Evolutionary conservation across 805 yeast genomes (phyloP), one percentile per base, ranked within the genome.

Genomic region (Myxozyma nipponensis): DNA sequence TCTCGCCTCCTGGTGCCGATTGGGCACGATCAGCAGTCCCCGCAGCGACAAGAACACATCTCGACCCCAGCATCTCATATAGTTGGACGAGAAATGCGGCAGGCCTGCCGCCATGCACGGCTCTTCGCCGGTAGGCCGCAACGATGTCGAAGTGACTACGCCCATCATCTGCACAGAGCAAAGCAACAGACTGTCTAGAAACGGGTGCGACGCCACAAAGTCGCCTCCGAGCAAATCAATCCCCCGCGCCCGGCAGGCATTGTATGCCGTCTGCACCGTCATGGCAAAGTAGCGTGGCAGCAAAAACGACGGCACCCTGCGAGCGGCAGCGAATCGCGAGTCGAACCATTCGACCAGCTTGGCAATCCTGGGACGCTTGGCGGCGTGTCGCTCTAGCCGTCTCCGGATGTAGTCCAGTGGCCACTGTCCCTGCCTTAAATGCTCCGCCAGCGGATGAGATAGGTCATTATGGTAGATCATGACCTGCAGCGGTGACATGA

Each of bases 11-110:
- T 84, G 86, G 63, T 66, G 81, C 48, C 98, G 74, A 9, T 84
- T 90, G 0, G 96, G 78, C 1, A 85, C 82, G 22, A 89, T 70
- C 49, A 89, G 69, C 43, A 91, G 72, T 0, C 98, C 98, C 54
- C 96, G 74, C 39, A 85, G 74, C 0, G 96, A 78, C 41, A 91
- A 84, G 65, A 93, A 93, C 0, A 89, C 95, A 68, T 91, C 98
- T 64, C 98, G 78, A 21, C 98, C 98, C 98, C 98, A 91, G 66
- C 96, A 88, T 67, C 98, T 77, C 96, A 91, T 89, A 67, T 85
- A 90, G 57, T 84, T 88, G 51, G 77, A 78, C 64, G 93, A 83
- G 70, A 91, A 91, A 68, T 89, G 97, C 1, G 98, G 98, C 54
- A 91, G 75, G 1, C 98, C 98, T 1, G 98, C 98, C 15, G 98